Evolutionary conservation across 179 eudicot species (phyloP), one percentile per base, ranked within the genome.

Genomic region (Beta lomatogona): DNA sequence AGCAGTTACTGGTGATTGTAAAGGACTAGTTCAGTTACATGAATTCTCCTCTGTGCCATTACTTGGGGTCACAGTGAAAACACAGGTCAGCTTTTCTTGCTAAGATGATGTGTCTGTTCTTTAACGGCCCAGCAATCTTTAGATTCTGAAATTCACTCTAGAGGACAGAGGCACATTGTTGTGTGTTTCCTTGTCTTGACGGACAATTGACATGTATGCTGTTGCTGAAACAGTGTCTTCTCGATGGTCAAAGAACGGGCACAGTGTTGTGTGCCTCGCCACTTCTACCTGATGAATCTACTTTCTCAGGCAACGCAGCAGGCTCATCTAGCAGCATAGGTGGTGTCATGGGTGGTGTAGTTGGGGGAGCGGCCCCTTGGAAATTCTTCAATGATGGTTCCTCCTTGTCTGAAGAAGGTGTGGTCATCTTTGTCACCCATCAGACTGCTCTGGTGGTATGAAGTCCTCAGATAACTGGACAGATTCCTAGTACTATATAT

Each of bases 361-460:
- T 90, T 72, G 97, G 87, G 77, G 96, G 91, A 63, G 91, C 91
- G 71, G 73, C 92, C 79, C 86, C 87, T 67, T 87, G 92, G 94
- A 92, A 88, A 71, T 84, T 91, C 75, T 87, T 88, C 68, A 85
- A 78, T 67, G 97, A 90, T 64, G 87, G 87, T 82, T 84, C 97
- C 86, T 83, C 93, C 78, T 75, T 86, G 82, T 87, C 87, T 89
- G 97, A 95, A 89, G 98, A 92, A 85, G 97, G 98, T 84, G 98
- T 95, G 84, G 94, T 92, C 87, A 88, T 94, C 86, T 94, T 95
- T 86, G 91, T 87, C 88, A 90, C 93, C 80, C 90, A 94, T 88
- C 97, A 94, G 89, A 88, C 89, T 87, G 97, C 94, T 88, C 87
- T 95, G 86, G 99, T 94, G 98, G 98, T 95, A 95, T 72, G 93